Evolutionary conservation across 2,329 filamentous ascomycete genomes (phyloP).

Genomic region (Sphaerulina musiva): DNA sequence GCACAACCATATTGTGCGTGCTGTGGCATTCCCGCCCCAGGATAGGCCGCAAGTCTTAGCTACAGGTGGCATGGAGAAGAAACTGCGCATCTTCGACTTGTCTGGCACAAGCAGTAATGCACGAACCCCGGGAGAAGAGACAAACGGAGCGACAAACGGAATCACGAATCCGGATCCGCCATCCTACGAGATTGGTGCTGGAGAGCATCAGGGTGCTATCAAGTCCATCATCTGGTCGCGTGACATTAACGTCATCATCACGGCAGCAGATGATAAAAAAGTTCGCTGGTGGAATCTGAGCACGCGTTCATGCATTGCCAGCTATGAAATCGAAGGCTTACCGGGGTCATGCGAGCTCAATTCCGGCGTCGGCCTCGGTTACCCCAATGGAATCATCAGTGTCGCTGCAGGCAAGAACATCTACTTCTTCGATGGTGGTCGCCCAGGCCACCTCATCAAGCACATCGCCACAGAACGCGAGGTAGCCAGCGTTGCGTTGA

Average conservation of each 20-base stretch:
- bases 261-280: constrained; percentile 82
- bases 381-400: constrained; percentile 64
- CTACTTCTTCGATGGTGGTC: constrained; percentile 78
- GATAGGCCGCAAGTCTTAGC: constrained; percentile 69
- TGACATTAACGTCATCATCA: constrained; percentile 77
- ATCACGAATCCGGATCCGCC: constrained; percentile 34
- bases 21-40: constrained; percentile 70
- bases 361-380: constrained; percentile 52
- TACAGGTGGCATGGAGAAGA: constrained; percentile 94
- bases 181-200: constrained; percentile 80
- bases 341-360: constrained; percentile 92
- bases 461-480: constrained; percentile 73
- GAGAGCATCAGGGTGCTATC: constrained; percentile 78
- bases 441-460: constrained; percentile 67
- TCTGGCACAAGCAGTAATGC: constrained; percentile 46
- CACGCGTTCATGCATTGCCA: constrained; percentile 64
- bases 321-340: constrained; percentile 71
- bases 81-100: constrained; percentile 87
- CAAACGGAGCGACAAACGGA: constrained; percentile 6
- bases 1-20: constrained; percentile 91
- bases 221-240: constrained; percentile 91
- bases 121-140: constrained; percentile 14
- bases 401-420: constrained; percentile 91
- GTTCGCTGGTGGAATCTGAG: constrained; percentile 92
- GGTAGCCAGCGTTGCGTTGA: constrained; percentile 82